Evolutionary conservation across 2,329 filamentous ascomycete genomes (phyloP).

Genomic region (Graphilbum fragrans): DNA sequence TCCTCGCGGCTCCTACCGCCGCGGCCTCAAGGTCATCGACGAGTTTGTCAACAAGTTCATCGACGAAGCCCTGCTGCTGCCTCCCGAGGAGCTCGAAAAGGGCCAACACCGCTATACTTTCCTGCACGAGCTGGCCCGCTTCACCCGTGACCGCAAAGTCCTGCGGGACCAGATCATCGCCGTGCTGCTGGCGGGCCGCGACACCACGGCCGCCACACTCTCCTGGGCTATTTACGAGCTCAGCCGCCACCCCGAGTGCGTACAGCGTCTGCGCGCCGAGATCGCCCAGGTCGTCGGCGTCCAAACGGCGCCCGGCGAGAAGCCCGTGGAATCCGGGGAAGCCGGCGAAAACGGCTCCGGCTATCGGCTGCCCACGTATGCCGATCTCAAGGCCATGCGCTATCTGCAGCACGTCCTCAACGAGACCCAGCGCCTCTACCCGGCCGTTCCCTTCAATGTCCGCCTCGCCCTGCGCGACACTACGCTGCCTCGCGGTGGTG

Average conservation of each 20-base stretch:
- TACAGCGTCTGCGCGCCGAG: conserved; percentile 59
- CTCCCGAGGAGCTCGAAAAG: conserved; percentile 61
- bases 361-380: conserved; percentile 51
- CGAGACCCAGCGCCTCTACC: conserved; percentile 68
- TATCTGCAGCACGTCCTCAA: conserved; percentile 65
- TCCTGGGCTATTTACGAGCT: conserved; percentile 79
- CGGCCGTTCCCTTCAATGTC: conserved; percentile 68
- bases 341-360: background rate
- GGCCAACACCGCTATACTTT: conserved; percentile 55
- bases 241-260: conserved; percentile 53
- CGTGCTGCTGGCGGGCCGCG: conserved; percentile 71
- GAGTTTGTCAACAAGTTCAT: conserved; percentile 69
- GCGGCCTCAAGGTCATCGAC: conserved; percentile 57
- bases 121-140: conserved; percentile 70
- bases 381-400: conserved; percentile 76
- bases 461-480: conserved; percentile 62
- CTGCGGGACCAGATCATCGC: conserved; percentile 78
- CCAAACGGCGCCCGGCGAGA: background rate
- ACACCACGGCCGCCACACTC: conserved; percentile 75
- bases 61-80: conserved; percentile 56
- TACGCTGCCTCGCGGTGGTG: conserved; percentile 60
- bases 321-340: background rate
- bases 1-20: conserved; percentile 52
- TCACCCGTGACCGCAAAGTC: conserved; percentile 59
- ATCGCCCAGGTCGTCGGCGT: conserved; percentile 57